Conservation (phyloP, 306 rosid species). For the Trifolium repens region DNA sequence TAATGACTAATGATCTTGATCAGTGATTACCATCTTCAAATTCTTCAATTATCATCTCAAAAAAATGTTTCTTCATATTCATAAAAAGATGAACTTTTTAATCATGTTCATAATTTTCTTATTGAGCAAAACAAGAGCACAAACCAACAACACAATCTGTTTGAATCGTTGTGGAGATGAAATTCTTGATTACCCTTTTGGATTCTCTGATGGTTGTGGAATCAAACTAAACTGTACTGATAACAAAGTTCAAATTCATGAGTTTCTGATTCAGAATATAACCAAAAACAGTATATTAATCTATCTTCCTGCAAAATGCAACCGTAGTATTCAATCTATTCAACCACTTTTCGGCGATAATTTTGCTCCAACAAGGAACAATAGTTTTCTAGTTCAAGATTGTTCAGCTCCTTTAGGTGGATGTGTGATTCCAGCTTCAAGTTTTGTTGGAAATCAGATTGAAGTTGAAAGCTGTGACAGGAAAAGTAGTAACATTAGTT, state of each 20-base stretch:
- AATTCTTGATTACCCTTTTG: constrained; percentile 67
- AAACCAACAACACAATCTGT: constrained; percentile 35
- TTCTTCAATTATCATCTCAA: background rate
- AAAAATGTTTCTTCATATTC: constrained; percentile 46
- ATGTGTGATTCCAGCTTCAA: constrained; percentile 53
- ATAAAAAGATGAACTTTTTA: constrained; percentile 21
- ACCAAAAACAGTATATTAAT: constrained; percentile 57
- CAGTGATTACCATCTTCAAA: constrained; percentile 32
- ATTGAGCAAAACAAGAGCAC: constrained; percentile 43
- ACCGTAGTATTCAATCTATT: constrained; percentile 50
- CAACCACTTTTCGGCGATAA: constrained; percentile 38
- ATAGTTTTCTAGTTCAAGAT: constrained; percentile 61
- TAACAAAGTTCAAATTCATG: constrained; percentile 37
- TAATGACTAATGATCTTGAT: constrained; percentile 5
- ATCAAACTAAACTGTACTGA: constrained; percentile 47
- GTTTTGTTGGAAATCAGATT: constrained; percentile 39
- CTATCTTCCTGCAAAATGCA: constrained; percentile 56
- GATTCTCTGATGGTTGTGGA: constrained; percentile 53
- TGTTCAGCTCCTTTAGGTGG: constrained; percentile 41
- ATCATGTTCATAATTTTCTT: constrained; percentile 43
- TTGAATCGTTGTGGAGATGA: constrained; percentile 37
- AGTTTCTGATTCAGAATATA: constrained; percentile 53
- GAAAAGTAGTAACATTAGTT: constrained; percentile 48
- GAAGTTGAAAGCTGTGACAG: constrained; percentile 29
- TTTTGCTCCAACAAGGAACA: constrained; percentile 53